These are phyloP conservation scores for Oryza brachyantha DNA, from an alignment of 176 grass and related monocot genomes.

Conservation along the genomic window DNA sequence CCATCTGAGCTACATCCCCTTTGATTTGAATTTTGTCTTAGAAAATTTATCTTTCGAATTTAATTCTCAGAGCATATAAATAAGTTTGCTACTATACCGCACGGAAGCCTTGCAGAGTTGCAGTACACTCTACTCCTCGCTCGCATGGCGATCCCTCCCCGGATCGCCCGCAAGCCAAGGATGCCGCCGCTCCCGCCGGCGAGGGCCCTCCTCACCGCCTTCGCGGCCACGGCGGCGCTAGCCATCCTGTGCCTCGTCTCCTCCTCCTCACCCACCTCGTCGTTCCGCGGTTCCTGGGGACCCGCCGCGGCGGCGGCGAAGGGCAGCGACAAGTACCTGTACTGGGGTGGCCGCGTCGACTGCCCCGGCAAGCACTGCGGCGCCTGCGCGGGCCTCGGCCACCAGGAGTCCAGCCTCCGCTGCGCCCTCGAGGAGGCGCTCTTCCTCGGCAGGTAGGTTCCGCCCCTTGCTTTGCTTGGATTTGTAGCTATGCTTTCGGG, in stretches of 20 bases:
- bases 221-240: not conserved
- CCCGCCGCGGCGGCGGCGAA: not conserved
- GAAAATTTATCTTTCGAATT: too few species aligned
- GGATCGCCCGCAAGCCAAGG: conserved; percentile 34
- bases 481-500: too few species aligned
- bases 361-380: conserved; percentile 91
- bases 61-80: too few species aligned
- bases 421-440: conserved; percentile 97
- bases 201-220: conserved; percentile 25
- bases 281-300: conserved; percentile 25
- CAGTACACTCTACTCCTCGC: not conserved
- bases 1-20: conserved; percentile 99
- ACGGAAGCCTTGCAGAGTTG: too few species aligned
- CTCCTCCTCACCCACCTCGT: not conserved
- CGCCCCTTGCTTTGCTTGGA: too few species aligned
- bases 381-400: conserved; percentile 73
- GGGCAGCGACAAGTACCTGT: conserved; percentile 42
- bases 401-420: conserved; percentile 90
- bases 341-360: conserved; percentile 79
- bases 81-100: too few species aligned
- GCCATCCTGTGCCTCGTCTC: conserved; percentile 25
- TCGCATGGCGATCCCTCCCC: conserved; percentile 27
- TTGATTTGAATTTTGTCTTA: too few species aligned
- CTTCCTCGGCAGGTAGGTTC: conserved; percentile 69
- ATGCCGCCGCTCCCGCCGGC: conserved; percentile 34